Conservation (phyloP, 495 filamentous ascomycete genomes). For the Penicillium coprophilum region DNA sequence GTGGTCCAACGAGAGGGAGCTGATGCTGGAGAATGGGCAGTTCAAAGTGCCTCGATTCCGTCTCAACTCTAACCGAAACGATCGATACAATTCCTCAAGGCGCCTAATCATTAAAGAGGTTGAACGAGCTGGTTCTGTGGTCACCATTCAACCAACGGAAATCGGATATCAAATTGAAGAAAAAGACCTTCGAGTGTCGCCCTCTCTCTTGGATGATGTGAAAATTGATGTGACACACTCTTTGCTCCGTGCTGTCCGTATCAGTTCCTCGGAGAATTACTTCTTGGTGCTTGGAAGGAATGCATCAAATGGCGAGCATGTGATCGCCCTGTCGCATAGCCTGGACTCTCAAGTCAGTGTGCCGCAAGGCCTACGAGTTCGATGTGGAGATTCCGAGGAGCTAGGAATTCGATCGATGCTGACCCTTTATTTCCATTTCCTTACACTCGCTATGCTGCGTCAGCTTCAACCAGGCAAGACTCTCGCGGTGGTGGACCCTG, state of each 20-base stretch:
- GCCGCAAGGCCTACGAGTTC: conserved; percentile 14
- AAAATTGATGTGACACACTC: conserved; percentile 16
- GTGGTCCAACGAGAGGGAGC: conserved; percentile 29
- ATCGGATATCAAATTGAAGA: conserved; percentile 20
- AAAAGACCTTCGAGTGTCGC: neutral
- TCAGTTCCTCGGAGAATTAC: conserved; percentile 7
- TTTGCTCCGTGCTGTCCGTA: conserved; percentile 17
- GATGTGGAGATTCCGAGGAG: conserved; percentile 8
- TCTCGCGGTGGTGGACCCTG: conserved; percentile 23
- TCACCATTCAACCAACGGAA: conserved; percentile 9
- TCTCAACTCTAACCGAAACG: conserved; percentile 25
- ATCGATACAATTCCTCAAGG: conserved; percentile 40
- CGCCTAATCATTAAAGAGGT: conserved; percentile 26
- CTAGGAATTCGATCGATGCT: conserved; percentile 14
- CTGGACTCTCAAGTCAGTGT: conserved; percentile 17
- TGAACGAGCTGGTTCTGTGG: conserved; percentile 2
- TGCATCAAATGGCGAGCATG: neutral
- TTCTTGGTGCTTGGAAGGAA: conserved; percentile 23
- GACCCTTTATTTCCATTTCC: conserved; percentile 18
- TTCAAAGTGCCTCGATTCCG: conserved; percentile 35
- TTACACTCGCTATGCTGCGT: conserved; percentile 17
- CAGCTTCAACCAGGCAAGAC: conserved; percentile 10
- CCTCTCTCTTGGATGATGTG: neutral
- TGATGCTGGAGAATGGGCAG: conserved; percentile 23
- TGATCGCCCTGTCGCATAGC: conserved; percentile 15